phyloP scores from a whole-genome alignment of 257 asterid species.

The Solanum pimpinellifolium region DNA sequence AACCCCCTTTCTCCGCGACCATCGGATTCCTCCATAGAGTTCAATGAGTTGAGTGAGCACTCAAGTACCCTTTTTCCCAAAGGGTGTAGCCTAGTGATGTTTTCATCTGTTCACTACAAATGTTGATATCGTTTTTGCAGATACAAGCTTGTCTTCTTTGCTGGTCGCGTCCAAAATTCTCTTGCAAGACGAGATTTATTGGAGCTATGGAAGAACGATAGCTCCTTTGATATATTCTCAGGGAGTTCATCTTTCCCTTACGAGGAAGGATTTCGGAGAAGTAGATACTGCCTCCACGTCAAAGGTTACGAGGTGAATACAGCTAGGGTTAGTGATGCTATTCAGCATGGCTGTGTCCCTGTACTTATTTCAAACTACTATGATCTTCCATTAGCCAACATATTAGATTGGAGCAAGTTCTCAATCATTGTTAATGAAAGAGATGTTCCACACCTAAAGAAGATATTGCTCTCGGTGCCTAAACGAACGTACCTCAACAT shows the following conservation, averaged over 20 bases:
- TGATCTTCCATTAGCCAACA: conserved; percentile 66
- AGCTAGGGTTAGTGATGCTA: conserved; percentile 66
- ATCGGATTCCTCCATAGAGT: background rate
- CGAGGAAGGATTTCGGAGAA: conserved; percentile 53
- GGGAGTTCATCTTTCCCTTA: conserved; percentile 41
- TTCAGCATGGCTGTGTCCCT: conserved; percentile 70
- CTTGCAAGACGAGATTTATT: conserved; percentile 32
- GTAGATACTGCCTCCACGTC: conserved; percentile 70
- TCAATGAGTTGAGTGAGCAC: background rate
- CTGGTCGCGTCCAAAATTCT: conserved; percentile 69
- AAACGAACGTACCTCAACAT: conserved; percentile 34
- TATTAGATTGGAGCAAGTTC: conserved; percentile 65
- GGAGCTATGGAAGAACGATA: conserved; percentile 43
- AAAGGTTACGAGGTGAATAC: conserved; percentile 88
- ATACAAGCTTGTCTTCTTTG: conserved; percentile 48
- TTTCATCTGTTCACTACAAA: background rate
- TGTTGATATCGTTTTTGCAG: conserved; percentile 19
- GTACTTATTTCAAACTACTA: conserved; percentile 64
- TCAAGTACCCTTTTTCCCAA: background rate
- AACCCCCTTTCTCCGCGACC: background rate
- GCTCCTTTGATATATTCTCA: conserved; percentile 42
- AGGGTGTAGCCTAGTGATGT: background rate
- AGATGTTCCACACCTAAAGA: conserved; percentile 36
- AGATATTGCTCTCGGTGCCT: conserved; percentile 34
- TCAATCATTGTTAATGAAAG: conserved; percentile 39